Evolutionary conservation across 2,329 filamentous ascomycete species (phyloP), one percentile per base, ranked within the genome.

Genomic region (Aureobasidium sp.): DNA sequence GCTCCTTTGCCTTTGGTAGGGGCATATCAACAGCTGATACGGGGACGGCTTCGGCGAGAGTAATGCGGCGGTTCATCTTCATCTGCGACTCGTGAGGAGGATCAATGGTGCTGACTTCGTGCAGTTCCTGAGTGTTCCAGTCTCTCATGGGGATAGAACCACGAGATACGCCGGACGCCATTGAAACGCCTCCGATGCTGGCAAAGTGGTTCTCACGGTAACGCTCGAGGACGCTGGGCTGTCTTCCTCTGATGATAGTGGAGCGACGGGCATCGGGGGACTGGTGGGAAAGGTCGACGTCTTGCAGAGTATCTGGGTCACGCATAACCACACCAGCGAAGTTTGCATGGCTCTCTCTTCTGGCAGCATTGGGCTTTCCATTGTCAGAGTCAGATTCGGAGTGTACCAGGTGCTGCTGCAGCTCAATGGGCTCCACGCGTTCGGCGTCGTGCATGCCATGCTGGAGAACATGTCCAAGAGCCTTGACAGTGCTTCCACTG

Each of bases 41-140:
- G 27, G 59, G 59, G 29, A 61, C 59, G 31, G 59, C 59, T 22
- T 61, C 59, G 15, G 59, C 59, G 31, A 61, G 47, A 37, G 59
- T 61, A 17, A 52, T 51, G 12, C 59, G 59, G 37, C 59, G 59
- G 8, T n/a, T 6, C 8, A 8, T 17, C 37, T 42, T 39, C 20
- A 61, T 59, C 22, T 59, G 59, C 17, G 59, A 51, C 14, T 61
- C 48, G n/a, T 53, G 48, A 20, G 48, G 47, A 45, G 59, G 59
- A 29, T 61, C 59, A 20, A 61, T 15, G 4, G 48, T 61, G 22
- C 7, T 29, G 48, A 61, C 48, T 45, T 61, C 48, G 37, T 45
- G 36, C 25, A 51, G 15, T 7, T 14, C 31, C 39, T 61, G 59
- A 14, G 48, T 61, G 20, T 61, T 59, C 55, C 55, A 59, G 20